These are phyloP conservation scores for Yamadazyma sp. DNA, from an alignment of 805 yeast genomes.

Conservation along the genomic window DNA sequence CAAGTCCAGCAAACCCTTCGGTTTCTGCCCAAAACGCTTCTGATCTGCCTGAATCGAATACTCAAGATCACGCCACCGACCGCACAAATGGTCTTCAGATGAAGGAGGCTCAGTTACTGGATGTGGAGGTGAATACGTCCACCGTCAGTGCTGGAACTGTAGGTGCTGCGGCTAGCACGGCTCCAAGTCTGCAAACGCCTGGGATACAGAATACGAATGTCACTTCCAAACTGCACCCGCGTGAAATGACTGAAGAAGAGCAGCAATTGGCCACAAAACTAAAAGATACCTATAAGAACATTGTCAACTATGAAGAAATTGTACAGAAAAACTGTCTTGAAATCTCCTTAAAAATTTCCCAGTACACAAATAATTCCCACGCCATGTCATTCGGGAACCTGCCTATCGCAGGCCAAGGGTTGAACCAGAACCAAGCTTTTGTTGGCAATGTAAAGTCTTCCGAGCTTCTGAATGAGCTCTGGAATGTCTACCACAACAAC, in stretches of 20 bases:
- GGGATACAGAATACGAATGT: too few relatives aligned
- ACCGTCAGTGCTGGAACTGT: constrained; percentile 6
- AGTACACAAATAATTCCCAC: constrained; percentile 21
- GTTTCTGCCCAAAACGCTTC: constrained; percentile 32
- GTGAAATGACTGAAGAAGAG: constrained; percentile 56
- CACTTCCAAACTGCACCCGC: constrained; percentile 15
- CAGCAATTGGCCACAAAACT: constrained; percentile 66
- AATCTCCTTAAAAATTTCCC: constrained; percentile 51
- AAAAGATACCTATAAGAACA: constrained; percentile 72
- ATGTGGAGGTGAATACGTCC: constrained; percentile 8
- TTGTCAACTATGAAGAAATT: constrained; percentile 64
- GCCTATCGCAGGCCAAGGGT: constrained; percentile 12
- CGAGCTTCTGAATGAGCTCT: constrained; percentile 58
- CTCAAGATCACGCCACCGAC: too few relatives aligned
- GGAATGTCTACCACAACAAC: constrained; percentile 71
- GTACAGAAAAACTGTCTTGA: constrained; percentile 70
- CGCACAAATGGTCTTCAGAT: too few relatives aligned
- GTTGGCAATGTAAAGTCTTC: constrained; percentile 28
- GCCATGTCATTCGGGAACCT: constrained; percentile 16
- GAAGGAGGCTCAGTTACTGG: constrained; percentile 5
- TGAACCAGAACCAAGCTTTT: constrained; percentile 5
- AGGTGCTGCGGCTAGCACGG: constrained; percentile 14
- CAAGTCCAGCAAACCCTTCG: constrained; percentile 32
- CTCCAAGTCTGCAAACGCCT: constrained; percentile 17
- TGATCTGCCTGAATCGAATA: constrained; percentile 42